Evolutionary conservation across 2,329 filamentous ascomycete genomes (phyloP).

Genomic region (Ceratocystis cubensis): DNA sequence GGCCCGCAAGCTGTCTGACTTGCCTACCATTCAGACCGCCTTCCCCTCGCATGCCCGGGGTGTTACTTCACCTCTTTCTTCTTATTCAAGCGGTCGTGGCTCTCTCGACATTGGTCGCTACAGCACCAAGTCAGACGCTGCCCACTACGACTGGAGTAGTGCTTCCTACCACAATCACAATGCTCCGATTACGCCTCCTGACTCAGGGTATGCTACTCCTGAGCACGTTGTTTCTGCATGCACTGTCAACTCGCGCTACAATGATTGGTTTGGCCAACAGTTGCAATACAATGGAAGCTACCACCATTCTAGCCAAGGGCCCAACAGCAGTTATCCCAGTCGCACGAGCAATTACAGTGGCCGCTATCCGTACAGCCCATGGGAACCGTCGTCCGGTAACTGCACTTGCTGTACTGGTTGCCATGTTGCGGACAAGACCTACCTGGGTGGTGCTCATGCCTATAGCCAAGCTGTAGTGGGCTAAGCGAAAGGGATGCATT

Average conservation of each 20-base stretch:
- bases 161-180: slow-evolving; percentile 21
- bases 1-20: slow-evolving; percentile 38
- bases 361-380: slow-evolving; percentile 39
- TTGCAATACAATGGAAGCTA: slow-evolving; percentile 36
- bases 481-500: slow-evolving; percentile 25
- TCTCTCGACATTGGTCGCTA: slow-evolving; percentile 30
- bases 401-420: slow-evolving; percentile 38
- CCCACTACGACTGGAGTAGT: slow-evolving; percentile 20
- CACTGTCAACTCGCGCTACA: slow-evolving; percentile 42
- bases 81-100: slow-evolving; percentile 27
- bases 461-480: slow-evolving; percentile 47
- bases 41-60: slow-evolving; percentile 22
- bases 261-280: slow-evolving; percentile 43
- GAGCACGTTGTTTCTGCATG: slow-evolving; percentile 45
- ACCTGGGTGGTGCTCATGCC: slow-evolving; percentile 33
- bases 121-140: slow-evolving; percentile 25
- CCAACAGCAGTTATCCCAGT: slow-evolving; percentile 29
- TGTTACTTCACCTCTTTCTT: slow-evolving; percentile 24
- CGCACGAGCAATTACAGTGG: slow-evolving; percentile 33
- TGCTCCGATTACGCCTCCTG: slow-evolving; percentile 45
- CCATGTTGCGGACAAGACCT: slow-evolving; percentile 33
- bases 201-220: slow-evolving; percentile 49
- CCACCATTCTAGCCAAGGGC: slow-evolving; percentile 26
- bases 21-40: slow-evolving; percentile 36
- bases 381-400: slow-evolving; percentile 40